Base-by-base conservation (phyloP, 768 basidiomycete species). In the Mycena floridula region DNA sequence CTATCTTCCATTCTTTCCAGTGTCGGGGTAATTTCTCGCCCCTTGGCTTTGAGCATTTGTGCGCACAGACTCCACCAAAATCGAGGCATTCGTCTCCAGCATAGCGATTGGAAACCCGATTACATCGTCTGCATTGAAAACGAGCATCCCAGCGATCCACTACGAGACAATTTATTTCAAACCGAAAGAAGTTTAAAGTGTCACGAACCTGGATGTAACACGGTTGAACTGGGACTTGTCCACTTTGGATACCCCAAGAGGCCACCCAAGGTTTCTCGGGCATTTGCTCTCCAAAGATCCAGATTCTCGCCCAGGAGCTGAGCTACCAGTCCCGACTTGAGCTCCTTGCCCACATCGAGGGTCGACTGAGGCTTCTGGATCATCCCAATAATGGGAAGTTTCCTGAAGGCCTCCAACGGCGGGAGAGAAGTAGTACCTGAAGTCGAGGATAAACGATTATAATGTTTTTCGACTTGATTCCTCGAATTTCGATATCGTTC, bases 131-230 rank as follows among this genome's bases (percentile, higher is more conserved):
- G 55, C 85, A 89, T 22, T 62, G 57, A 59, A 83, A 87, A 20
- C 77, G 61, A 0, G 81, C 79, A 4, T 75, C 77, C 12, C 81
- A 45, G 35, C 82, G 67, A 39, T 82, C 71, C 15, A 74, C 72
- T 0, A n/a, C n/a, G n/a, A n/a, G n/a, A n/a, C n/a, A n/a, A n/a
- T n/a, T n/a, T n/a, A n/a, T n/a, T n/a, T n/a, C n/a, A n/a, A n/a
- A n/a, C n/a, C n/a, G n/a, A n/a, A n/a, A n/a, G n/a, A n/a, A n/a
- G n/a, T n/a, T n/a, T n/a, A n/a, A n/a, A n/a, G n/a, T n/a, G n/a
- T n/a, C n/a, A n/a, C n/a, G n/a, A n/a, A n/a, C n/a, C n/a, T n/a
- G 82, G 82, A 54, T 78, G 77, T 7, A 83, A 43, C 28, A 60
- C 13, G 58, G 68, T 42, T 57, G 66, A 52, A 69, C 75, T 16